Percentiles rank a stretch among this genome's conserved stretches.
These are phyloP conservation scores for Cardamine occulta DNA, from an alignment of 345 rosid genomes.

Conservation along the genomic window DNA sequence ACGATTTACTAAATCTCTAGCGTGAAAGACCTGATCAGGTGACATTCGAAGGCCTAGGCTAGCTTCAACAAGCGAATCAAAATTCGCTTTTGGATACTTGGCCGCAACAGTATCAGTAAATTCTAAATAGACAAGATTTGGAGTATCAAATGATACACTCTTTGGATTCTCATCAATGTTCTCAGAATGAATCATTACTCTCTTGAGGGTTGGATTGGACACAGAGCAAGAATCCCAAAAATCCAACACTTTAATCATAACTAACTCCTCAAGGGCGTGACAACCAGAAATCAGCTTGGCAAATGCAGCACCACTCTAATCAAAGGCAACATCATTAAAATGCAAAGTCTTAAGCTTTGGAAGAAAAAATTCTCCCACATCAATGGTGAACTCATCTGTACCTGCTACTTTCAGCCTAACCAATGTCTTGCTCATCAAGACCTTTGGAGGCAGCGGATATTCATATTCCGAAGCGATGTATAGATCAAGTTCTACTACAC, in stretches of 20 bases:
- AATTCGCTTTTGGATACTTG: conserved; percentile 15
- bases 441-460: conserved; percentile 20
- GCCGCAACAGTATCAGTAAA: conserved; percentile 4
- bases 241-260: not conserved
- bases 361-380: not conserved
- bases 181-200: not conserved
- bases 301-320: conserved; percentile 18
- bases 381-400: conserved; percentile 12
- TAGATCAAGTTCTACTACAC: conserved; percentile 2
- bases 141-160: conserved; percentile 29
- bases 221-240: conserved; percentile 3
- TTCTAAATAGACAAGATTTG: conserved; percentile 23
- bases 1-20: conserved; percentile 12
- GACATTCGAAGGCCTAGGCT: conserved; percentile 19
- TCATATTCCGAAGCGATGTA: not conserved
- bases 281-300: conserved; percentile 26
- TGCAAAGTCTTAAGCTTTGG: conserved; percentile 29
- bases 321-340: not conserved
- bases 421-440: conserved; percentile 25
- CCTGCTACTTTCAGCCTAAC: conserved; percentile 29
- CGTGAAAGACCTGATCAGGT: conserved; percentile 7
- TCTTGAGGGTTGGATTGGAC: conserved; percentile 29
- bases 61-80: conserved; percentile 36
- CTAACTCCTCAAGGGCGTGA: too few relatives aligned
- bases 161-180: conserved; percentile 11